Evolutionary conservation across 805 yeast genomes (phyloP).

Genomic region (Lipomyces sp.): DNA sequence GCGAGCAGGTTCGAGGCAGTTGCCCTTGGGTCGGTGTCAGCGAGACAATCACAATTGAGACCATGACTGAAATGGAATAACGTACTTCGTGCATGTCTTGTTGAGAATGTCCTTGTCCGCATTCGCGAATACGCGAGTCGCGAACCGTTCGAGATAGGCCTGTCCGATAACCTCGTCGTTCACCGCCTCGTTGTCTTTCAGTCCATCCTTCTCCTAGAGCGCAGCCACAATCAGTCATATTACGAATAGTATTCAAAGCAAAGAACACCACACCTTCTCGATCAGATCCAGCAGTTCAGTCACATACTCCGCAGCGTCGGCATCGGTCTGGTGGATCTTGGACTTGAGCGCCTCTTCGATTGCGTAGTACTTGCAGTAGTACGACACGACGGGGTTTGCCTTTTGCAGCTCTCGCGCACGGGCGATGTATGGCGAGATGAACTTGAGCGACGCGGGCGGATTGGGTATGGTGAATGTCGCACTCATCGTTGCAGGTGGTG

Average conservation of each 20-base stretch:
- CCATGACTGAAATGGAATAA: neutral
- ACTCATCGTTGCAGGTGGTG: neutral
- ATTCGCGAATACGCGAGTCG: slow-evolving; percentile 54
- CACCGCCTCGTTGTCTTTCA: slow-evolving; percentile 48
- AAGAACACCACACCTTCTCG: slow-evolving; percentile 45
- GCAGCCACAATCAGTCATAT: slow-evolving; percentile 44
- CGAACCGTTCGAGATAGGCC: slow-evolving; percentile 55
- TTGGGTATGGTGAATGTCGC: slow-evolving; percentile 2
- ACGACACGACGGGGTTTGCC: slow-evolving; percentile 65
- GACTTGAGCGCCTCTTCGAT: slow-evolving; percentile 65
- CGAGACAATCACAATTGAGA: neutral
- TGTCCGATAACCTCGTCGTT: slow-evolving; percentile 57
- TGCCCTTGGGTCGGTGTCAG: slow-evolving; percentile 6
- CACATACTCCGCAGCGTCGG: slow-evolving; percentile 58
- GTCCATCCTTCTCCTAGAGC: slow-evolving; percentile 24
- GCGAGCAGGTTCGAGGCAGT: slow-evolving; percentile 57
- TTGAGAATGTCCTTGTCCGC: slow-evolving; percentile 49
- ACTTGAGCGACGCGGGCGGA: slow-evolving; percentile 24
- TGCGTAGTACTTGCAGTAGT: slow-evolving; percentile 67
- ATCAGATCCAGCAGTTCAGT: slow-evolving; percentile 63
- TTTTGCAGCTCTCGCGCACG: slow-evolving; percentile 56
- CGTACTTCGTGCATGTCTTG: slow-evolving; percentile 42
- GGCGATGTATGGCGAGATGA: slow-evolving; percentile 47
- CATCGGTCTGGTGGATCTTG: slow-evolving; percentile 55
- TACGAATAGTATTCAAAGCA: neutral